Base-by-base conservation (phyloP, 1,284 basidiomycete genomes). In the Ceratorhiza oryzae-sativae region DNA sequence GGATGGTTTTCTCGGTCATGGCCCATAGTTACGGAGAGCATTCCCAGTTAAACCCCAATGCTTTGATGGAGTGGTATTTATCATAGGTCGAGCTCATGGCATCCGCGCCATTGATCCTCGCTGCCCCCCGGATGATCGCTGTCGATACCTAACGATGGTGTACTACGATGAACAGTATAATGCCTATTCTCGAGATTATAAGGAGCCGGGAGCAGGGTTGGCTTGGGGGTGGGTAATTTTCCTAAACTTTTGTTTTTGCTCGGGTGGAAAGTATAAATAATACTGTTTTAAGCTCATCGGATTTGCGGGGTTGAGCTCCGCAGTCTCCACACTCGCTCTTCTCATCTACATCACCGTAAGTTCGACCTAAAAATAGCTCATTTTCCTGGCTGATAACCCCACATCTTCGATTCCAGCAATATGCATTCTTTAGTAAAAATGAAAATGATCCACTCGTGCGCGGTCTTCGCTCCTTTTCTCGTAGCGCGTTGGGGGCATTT, bases 401-500 rank as follows among this genome's bases (percentile, higher is more conserved):
- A 3, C 15, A 18, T 3, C 39, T 42, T 9, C 23, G n/a, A n/a
- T n/a, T 55, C 25, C 20, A 68, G 63, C 36, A 36, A 36, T 55
- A 68, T 25, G 10, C 48, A 8, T 41, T 68, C 39, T 68, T 68
- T 36, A 55, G 49, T 9, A 68, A 34, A 56, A 30, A 68, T n/a
- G 27, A 42, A 18, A 51, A 18, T 13, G 13, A 9, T 10, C 63
- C 63, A 10, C 30, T 68, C n/a, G 63, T 68, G 9, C 63, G 63
- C 30, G 63, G 63, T 1, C 39, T 68, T 12, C 49, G 49, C 18
- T 68, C 63, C 10, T 68, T 68, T 15, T 27, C 51, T 13, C 63
- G 63, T 18, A 68, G 63, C 25, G 63, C 63, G n/a, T 30, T 68
- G 39, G 63, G 63, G 23, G 63, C 25, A 18, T 68, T 55, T 32